A percentile compares a stretch with the other conserved stretches of the same genome.
Conservation (phyloP, 257 asterid genomes). For the Lavandula angustifolia region DNA sequence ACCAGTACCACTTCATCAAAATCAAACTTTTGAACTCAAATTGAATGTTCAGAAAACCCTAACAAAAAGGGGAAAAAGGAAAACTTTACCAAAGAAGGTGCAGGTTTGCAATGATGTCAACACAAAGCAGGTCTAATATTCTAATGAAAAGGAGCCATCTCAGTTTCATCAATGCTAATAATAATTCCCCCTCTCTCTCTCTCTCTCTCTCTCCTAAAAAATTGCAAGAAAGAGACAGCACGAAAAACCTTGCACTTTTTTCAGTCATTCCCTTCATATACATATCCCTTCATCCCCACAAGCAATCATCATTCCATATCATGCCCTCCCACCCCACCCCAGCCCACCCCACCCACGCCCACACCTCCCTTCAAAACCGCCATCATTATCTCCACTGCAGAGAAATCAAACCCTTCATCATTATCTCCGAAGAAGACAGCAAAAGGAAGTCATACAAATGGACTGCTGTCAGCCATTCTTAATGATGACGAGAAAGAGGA, state of each 20-base stretch:
- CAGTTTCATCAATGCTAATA: slow-evolving; percentile 40
- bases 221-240: slow-evolving; percentile 36
- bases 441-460: slow-evolving; percentile 23
- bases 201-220: background rate
- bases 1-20: too few relatives aligned
- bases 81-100: slow-evolving; percentile 23
- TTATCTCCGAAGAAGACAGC: slow-evolving; percentile 30
- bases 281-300: slow-evolving; percentile 19
- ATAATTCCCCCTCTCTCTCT: slow-evolving; percentile 21
- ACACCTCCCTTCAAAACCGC: slow-evolving; percentile 10
- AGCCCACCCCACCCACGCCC: too few relatives aligned
- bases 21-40: background rate
- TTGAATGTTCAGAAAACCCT: background rate
- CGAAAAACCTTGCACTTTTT: slow-evolving; percentile 35
- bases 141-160: slow-evolving; percentile 39
- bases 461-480: slow-evolving; percentile 22
- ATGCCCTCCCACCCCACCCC: slow-evolving; percentile 5
- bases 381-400: slow-evolving; percentile 44
- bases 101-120: slow-evolving; percentile 40
- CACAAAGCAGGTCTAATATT: slow-evolving; percentile 29
- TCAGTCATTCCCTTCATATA: background rate
- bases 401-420: slow-evolving; percentile 36
- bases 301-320: slow-evolving; percentile 39
- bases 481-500: slow-evolving; percentile 22
- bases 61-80: background rate